Evolutionary conservation across 768 basidiomycete genomes (phyloP).

Genomic region (Mycena venus): DNA sequence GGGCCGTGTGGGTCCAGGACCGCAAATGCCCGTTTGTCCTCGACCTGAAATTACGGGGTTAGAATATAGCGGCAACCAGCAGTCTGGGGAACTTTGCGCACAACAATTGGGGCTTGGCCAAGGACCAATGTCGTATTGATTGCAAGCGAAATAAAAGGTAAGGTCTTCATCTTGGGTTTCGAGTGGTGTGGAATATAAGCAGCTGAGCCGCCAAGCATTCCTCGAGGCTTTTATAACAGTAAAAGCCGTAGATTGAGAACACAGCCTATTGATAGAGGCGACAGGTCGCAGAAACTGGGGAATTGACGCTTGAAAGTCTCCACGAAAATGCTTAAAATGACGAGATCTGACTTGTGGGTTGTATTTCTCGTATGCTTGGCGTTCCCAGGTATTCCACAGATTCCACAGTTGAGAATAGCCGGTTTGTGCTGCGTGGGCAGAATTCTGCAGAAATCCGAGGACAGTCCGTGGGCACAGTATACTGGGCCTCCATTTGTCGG

Average conservation of each 20-base stretch:
- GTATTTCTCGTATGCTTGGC: background rate
- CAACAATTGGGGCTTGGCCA: constrained; percentile 7
- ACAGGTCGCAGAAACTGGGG: background rate
- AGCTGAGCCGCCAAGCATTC: background rate
- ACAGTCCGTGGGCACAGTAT: background rate
- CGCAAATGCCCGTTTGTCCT: constrained; percentile 29
- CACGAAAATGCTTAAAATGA: background rate
- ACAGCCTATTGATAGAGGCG: background rate
- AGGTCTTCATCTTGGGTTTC: background rate
- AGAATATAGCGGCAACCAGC: background rate
- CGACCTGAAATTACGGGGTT: constrained; percentile 6
- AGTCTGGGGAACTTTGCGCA: background rate
- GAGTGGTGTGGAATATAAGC: background rate
- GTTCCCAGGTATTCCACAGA: constrained; percentile 5
- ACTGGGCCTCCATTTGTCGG: background rate
- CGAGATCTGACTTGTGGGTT: background rate
- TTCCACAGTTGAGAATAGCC: background rate
- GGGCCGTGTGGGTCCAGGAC: constrained; percentile 31
- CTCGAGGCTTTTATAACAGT: background rate
- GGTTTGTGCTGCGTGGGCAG: background rate
- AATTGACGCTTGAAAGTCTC: background rate
- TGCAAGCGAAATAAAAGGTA: background rate
- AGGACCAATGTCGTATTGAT: background rate
- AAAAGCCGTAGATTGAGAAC: background rate
- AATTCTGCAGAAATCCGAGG: background rate